Evolutionary conservation across 495 filamentous ascomycete genomes (phyloP).

Genomic region (Trichoderma asperelloides): DNA sequence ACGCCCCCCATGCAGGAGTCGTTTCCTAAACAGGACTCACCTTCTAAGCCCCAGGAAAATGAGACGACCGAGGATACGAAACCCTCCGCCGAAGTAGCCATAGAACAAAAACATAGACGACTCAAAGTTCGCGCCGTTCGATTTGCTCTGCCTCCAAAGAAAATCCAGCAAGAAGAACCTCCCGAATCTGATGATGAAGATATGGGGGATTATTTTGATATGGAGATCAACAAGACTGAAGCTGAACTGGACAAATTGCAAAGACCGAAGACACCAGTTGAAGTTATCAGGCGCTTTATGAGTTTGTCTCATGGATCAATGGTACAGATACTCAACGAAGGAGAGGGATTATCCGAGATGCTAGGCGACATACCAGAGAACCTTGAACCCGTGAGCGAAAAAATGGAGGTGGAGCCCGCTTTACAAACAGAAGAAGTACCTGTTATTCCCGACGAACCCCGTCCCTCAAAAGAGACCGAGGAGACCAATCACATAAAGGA

Average conservation of each 20-base stretch:
- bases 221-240: slow-evolving; percentile 34
- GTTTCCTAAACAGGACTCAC: not conserved
- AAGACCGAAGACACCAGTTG: slow-evolving; percentile 19
- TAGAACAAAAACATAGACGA: not conserved
- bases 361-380: slow-evolving; percentile 26
- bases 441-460: not conserved
- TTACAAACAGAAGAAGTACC: not conserved
- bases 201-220: slow-evolving; percentile 41
- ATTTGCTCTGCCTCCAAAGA: slow-evolving; percentile 10
- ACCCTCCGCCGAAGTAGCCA: not conserved
- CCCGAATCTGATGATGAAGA: slow-evolving; percentile 43
- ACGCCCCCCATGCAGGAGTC: not conserved
- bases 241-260: slow-evolving; percentile 31
- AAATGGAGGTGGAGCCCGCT: not conserved
- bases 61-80: not conserved
- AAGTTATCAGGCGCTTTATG: slow-evolving; percentile 24
- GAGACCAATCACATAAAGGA: not conserved
- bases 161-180: slow-evolving; percentile 17
- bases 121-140: slow-evolving; percentile 8
- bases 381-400: slow-evolving; percentile 15
- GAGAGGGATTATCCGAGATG: slow-evolving; percentile 22
- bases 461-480: not conserved
- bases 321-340: slow-evolving; percentile 25
- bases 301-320: slow-evolving; percentile 25
- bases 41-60: not conserved